Percentiles rank a stretch among this genome's conserved stretches.
phyloP scores from a whole-genome alignment of 83 land plant genomes.

The Picea abies region DNA sequence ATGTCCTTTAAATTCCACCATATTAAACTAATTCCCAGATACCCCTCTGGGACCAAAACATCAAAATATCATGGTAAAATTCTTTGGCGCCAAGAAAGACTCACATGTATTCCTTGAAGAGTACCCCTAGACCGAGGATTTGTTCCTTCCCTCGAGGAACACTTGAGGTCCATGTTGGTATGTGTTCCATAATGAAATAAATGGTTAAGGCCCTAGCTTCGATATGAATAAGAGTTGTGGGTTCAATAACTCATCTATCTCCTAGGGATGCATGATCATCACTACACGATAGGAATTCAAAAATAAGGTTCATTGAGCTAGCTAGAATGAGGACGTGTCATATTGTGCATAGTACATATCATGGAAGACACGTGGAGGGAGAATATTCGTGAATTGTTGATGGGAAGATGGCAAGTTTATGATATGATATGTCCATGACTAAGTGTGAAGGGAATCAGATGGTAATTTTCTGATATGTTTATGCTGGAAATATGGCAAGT shows the following conservation, averaged over 20 bases:
- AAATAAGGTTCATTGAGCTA: constrained; percentile 5
- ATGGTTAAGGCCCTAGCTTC: constrained; percentile 17
- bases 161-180: constrained; percentile 55
- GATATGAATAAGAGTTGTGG: constrained; percentile 39
- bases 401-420: no score
- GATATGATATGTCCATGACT: no score
- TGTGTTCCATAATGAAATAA: constrained; percentile 24
- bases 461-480: no score
- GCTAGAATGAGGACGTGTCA: not conserved
- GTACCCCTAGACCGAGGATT: constrained; percentile 30
- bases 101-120: constrained; percentile 40
- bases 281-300: constrained; percentile 45
- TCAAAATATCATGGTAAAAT: constrained; percentile 16
- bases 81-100: constrained; percentile 37
- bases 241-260: constrained; percentile 39
- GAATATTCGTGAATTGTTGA: no score
- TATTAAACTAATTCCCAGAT: constrained; percentile 17
- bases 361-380: no score
- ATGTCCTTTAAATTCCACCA: constrained; percentile 31
- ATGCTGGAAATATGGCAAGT: no score
- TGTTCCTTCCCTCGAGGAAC: constrained; percentile 43
- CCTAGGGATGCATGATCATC: constrained; percentile 58
- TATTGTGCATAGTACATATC: no score
- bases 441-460: no score
- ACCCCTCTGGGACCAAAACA: not conserved